Evolutionary conservation across 345 rosid species (phyloP).

Genomic region (Populus tremula): DNA sequence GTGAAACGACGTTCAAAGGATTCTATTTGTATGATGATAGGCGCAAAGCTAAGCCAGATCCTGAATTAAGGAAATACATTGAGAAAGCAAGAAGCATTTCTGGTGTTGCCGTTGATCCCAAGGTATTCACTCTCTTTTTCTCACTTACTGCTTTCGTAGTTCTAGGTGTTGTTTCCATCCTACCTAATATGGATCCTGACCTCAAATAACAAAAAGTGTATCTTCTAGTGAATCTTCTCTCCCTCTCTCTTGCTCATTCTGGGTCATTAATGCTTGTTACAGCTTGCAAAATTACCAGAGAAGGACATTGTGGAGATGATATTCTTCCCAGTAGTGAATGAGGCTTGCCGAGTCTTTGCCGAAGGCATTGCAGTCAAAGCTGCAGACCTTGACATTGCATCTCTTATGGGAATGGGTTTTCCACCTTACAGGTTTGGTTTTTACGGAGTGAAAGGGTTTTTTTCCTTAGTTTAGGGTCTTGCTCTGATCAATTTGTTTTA

Average conservation of each 20-base stretch:
- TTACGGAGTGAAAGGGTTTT: background rate
- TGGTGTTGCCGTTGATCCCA: conserved; percentile 65
- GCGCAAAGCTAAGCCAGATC: conserved; percentile 89
- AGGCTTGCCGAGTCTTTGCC: conserved; percentile 84
- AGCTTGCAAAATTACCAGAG: conserved; percentile 68
- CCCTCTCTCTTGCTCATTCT: background rate
- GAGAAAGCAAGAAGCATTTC: conserved; percentile 82
- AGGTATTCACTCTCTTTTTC: conserved; percentile 41
- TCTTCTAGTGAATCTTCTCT: background rate
- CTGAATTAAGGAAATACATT: conserved; percentile 64
- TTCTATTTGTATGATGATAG: conserved; percentile 75
- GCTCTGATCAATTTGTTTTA: conserved; percentile 12
- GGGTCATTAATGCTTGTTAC: conserved; percentile 9
- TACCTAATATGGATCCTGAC: background rate
- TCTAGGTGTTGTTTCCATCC: background rate
- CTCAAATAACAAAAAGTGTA: background rate
- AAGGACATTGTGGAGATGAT: conserved; percentile 88
- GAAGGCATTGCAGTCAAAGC: conserved; percentile 96
- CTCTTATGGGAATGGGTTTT: conserved; percentile 94
- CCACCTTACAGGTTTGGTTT: conserved; percentile 74
- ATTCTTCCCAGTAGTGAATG: conserved; percentile 92
- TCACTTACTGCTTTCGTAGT: background rate
- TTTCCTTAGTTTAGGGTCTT: background rate
- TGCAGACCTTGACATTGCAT: conserved; percentile 85
- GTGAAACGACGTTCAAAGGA: conserved; percentile 80